Base-by-base conservation (phyloP, 768 basidiomycete genomes). In the Floccularia luteovirens region DNA sequence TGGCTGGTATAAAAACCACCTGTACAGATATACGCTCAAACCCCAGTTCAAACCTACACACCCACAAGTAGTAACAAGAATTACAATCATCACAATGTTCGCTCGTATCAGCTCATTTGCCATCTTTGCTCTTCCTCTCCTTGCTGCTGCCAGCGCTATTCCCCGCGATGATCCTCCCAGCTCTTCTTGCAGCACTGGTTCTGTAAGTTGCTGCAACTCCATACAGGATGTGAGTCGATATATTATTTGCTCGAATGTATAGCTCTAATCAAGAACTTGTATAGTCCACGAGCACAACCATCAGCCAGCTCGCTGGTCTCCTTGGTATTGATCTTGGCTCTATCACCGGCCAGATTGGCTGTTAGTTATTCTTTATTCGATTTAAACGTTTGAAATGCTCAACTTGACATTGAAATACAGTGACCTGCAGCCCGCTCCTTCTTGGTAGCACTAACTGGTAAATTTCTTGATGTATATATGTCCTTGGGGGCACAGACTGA, bases 71-170 rank as follows among this genome's bases (percentile, higher is more conserved):
- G n/a, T n/a, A n/a, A n/a, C n/a, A n/a, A n/a, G n/a, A n/a, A n/a
- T n/a, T n/a, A n/a, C n/a, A 50, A 38, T 7, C 7, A 8, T 34
- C 13, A 16, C 36, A 22, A 45, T 45, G 44, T 37, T 45, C 14
- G 14, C 22, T 19, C 36, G 39, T 21, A 13, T 45, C 40, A n/a
- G n/a, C 40, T 24, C 42, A 2, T 27, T 44, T 14, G 11, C 39
- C 12, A 39, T 47, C 43, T 33, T 47, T 31, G 33, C 38, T 19
- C 52, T 49, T 31, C 37, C 43, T 3, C 22, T 48, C 33, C 39
- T 57, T 41, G 56, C 46, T 20, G 43, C 53, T 24, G 51, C 54
- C 24, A 50, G 36, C 22, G 21, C 36, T 24, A 23, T 37, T 17
- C 8, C 21, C 17, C 10, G 36, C 10, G 11, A 17, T 23, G 21